phyloP scores from a whole-genome alignment of 2,329 filamentous ascomycete genomes.

The Colletotrichum horii region DNA sequence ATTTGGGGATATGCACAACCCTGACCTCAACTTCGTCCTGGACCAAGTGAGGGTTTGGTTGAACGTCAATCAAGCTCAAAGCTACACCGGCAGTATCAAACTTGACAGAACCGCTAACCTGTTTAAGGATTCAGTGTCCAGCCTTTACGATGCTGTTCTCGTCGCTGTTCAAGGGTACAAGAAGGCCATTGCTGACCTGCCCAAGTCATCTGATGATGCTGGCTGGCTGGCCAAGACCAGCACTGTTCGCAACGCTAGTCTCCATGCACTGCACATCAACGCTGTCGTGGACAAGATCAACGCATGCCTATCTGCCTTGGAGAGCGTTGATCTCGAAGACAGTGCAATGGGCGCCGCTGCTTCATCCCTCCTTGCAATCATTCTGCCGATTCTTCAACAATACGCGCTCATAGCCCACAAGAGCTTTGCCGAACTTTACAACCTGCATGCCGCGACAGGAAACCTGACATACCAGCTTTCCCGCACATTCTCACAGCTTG shows the following conservation, averaged over 20 bases:
- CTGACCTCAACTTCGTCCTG: constrained; percentile 68
- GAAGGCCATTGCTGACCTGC: constrained; percentile 52
- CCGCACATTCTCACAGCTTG: constrained; percentile 79
- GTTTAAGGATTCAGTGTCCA: constrained; percentile 65
- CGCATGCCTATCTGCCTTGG: constrained; percentile 25
- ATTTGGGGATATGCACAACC: constrained; percentile 30
- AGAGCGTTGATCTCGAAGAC: constrained; percentile 45
- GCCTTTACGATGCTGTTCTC: constrained; percentile 75
- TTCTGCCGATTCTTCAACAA: constrained; percentile 76
- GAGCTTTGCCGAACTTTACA: constrained; percentile 61
- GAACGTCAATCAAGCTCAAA: not conserved
- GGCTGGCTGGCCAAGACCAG: constrained; percentile 52
- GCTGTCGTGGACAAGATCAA: constrained; percentile 10
- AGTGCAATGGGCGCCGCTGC: constrained; percentile 47
- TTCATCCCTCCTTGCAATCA: constrained; percentile 62
- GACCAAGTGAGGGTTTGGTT: constrained; percentile 70
- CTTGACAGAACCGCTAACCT: constrained; percentile 31
- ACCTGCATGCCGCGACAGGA: constrained; percentile 72
- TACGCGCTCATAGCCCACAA: constrained; percentile 69
- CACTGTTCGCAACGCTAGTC: constrained; percentile 1
- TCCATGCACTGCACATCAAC: constrained; percentile 14
- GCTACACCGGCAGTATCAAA: not conserved
- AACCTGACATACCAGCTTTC: constrained; percentile 78
- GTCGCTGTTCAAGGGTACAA: constrained; percentile 79
- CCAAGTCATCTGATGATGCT: constrained; percentile 64